phyloP scores from a whole-genome alignment of 441 rosid genomes.

The Gossypium gossypioides region DNA sequence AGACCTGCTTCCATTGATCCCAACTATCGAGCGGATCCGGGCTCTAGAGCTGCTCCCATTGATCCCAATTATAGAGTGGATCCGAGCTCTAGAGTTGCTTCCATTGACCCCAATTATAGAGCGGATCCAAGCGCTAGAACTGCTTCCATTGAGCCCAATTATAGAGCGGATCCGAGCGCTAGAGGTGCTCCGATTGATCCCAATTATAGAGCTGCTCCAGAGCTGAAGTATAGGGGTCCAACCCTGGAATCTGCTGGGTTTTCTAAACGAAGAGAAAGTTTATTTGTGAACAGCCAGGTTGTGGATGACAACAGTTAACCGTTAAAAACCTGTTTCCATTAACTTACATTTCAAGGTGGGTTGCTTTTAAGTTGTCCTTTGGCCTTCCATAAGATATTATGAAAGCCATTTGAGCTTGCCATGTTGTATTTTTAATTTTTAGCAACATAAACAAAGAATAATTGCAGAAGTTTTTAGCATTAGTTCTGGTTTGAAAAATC shows the following conservation, averaged over 20 bases:
- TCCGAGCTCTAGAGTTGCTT: background rate
- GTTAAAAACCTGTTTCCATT: conserved; percentile 5
- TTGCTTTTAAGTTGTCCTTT: conserved; percentile 10
- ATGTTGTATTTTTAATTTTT: conserved; percentile 20
- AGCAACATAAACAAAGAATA: conserved; percentile 13
- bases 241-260: conserved; percentile 54
- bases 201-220: conserved; percentile 47
- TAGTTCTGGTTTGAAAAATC: background rate
- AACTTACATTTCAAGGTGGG: background rate
- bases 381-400: conserved; percentile 12
- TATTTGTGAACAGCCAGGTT: conserved; percentile 53
- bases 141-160: background rate
- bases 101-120: background rate
- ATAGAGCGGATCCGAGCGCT: conserved; percentile 33
- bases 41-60: background rate
- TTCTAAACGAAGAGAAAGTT: conserved; percentile 60
- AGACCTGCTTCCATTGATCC: background rate
- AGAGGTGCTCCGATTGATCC: conserved; percentile 58
- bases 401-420: conserved; percentile 16
- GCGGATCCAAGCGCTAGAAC: background rate
- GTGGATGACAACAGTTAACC: conserved; percentile 38
- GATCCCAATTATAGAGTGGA: background rate
- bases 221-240: conserved; percentile 56
- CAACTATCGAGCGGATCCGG: background rate
- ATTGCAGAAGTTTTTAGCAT: conserved; percentile 2